Evolutionary conservation across 2,329 filamentous ascomycete genomes (phyloP), one percentile per base, ranked within the genome.

Genomic region (Alternaria infectoria): DNA sequence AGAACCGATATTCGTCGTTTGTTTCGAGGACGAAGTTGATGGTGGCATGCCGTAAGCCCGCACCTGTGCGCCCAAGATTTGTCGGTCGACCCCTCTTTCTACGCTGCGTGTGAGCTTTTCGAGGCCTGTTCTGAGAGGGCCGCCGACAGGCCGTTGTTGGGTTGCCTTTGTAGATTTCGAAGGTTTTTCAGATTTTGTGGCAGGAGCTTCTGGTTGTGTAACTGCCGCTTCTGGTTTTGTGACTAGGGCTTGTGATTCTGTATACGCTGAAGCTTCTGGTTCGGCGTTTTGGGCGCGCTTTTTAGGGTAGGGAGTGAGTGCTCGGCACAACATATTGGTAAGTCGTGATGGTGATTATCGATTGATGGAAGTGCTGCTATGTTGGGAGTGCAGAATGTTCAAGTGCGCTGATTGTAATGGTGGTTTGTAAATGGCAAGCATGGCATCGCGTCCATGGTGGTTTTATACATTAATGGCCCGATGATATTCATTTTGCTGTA

Each of bases 21-120:
- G 13, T 23, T 51, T 40, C 19, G 52, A 23, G 10, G 21, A 25
- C 59, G 54, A 44, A 10, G 28, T 12, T 3, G 25, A 46, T 0
- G 51, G 54, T 15, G 59, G 51, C 23, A 45, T 44, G 21, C 61
- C 66, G 45, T 61, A 63, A 13, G 63, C 57, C 40, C 61, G 61
- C 17, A 62, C 55, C 47, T 69, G 66, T n/a, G 63, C 66, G 43
- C 23, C 46, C 9, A 68, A 21, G n/a, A 69, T 59, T 19, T 69
- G 65, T 47, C 54, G 50, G 50, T 69, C 67, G 50, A 69, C 44
- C 11, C 50, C 59, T n/a, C 56, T 59, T 52, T 68, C 67, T 19
- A 69, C 23, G 7, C 51, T 25, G n/a, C 26, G 57, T 5, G 56
- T 57, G 2, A 69, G 44, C 1, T 45, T 50, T 19, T 68, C 61